Evolutionary conservation across 108 stramenopile species (phyloP).

Genomic region (Pelagomonas calceolata): DNA sequence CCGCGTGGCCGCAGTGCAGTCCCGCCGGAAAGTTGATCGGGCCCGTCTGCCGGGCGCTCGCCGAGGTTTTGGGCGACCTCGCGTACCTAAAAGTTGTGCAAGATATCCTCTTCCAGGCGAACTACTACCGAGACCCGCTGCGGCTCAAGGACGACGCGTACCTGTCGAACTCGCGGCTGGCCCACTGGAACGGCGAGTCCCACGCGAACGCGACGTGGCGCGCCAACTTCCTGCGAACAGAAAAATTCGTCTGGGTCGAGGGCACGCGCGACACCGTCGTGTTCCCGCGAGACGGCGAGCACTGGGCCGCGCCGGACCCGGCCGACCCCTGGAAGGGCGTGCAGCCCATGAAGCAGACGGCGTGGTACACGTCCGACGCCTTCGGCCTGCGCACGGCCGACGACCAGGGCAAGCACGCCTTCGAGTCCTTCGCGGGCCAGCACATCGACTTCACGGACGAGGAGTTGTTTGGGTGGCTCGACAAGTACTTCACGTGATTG

Average conservation of each 20-base stretch:
- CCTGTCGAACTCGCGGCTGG: conserved; percentile 47
- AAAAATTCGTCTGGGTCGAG: conserved; percentile 51
- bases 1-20: conserved; percentile 51
- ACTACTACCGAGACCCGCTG: conserved; percentile 57
- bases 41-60: conserved; percentile 45
- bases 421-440: conserved; percentile 47
- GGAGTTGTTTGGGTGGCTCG: conserved; percentile 46
- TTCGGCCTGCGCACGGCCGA: conserved; percentile 57
- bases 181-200: conserved; percentile 58
- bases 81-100: conserved; percentile 56
- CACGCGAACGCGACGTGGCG: conserved; percentile 28
- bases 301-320: conserved; percentile 53
- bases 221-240: conserved; percentile 42
- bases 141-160: conserved; percentile 20
- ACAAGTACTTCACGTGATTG: conserved; percentile 27
- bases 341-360: conserved; percentile 46
- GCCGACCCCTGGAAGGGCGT: conserved; percentile 37
- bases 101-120: conserved; percentile 51
- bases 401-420: conserved; percentile 49
- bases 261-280: conserved; percentile 57
- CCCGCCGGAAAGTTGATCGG: conserved; percentile 21
- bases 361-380: conserved; percentile 51
- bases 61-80: conserved; percentile 43
- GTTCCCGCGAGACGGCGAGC: conserved; percentile 62
- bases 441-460: conserved; percentile 49